These are phyloP conservation scores for Aspergillus leporis DNA, from an alignment of 495 filamentous ascomycete genomes.

Conservation along the genomic window DNA sequence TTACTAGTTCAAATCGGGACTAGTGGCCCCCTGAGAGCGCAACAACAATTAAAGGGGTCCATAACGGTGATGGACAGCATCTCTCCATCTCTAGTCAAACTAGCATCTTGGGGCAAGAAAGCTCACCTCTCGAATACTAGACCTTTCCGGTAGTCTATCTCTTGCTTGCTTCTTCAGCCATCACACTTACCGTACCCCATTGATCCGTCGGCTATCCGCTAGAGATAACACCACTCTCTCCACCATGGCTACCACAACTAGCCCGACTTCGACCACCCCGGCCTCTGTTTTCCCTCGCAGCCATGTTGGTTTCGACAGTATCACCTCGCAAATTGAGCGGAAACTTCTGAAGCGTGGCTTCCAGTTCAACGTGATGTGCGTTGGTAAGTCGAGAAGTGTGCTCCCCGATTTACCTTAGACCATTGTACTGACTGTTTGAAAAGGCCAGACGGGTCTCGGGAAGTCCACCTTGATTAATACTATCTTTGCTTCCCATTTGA, in stretches of 20 bases:
- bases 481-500: slow-evolving; percentile 99
- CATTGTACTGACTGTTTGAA: slow-evolving; percentile 18
- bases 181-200: slow-evolving; percentile 7
- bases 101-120: slow-evolving; percentile 12
- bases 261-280: slow-evolving; percentile 46
- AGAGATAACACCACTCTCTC: slow-evolving; percentile 9
- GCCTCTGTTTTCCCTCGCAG: slow-evolving; percentile 82
- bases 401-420: slow-evolving; percentile 1
- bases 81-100: slow-evolving; percentile 21
- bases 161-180: neutral
- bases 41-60: slow-evolving; percentile 46
- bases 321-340: slow-evolving; percentile 96
- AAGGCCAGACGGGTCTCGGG: slow-evolving; percentile 97
- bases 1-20: slow-evolving; percentile 34
- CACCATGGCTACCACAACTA: slow-evolving; percentile 56
- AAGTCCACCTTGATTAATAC: slow-evolving; percentile 99
- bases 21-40: slow-evolving; percentile 46
- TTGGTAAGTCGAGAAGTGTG: slow-evolving; percentile 66
- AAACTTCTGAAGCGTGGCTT: slow-evolving; percentile 99
- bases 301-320: slow-evolving; percentile 99
- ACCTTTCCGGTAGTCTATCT: slow-evolving; percentile 8
- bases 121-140: slow-evolving; percentile 8
- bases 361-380: slow-evolving; percentile 99
- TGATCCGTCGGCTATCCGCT: neutral
- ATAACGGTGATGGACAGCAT: slow-evolving; percentile 14